Evolutionary conservation across 371 early-diverging fungal genomes (phyloP), one percentile per base, ranked within the genome.

Genomic region (Mucor irregularis): DNA sequence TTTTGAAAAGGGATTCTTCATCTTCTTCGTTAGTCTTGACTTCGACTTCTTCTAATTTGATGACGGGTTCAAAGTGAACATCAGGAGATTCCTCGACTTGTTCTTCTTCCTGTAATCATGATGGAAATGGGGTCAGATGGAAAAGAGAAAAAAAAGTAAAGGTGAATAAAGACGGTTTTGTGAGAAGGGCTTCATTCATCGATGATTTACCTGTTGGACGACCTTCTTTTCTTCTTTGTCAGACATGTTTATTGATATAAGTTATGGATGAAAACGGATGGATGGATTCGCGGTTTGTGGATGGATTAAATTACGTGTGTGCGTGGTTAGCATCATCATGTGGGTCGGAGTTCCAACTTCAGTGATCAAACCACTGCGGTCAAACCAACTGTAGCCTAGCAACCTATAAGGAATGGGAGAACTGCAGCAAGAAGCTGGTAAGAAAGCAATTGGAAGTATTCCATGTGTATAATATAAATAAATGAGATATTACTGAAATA

Each of bases 1-100:
- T 95, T 76, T 96, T 96, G 85, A 96, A 98, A 49, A 91, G 52
- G 33, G 81, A 78, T 4, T 89, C 89, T 73, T 98, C 98, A 61
- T 97, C 92, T 77, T 97, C 98, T 83, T 98, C 97, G 53, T 85
- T 75, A 3, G 96, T 95, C 87, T 96, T 96, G 64, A 93, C 88
- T 62, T 91, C 89, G 31, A 95, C 93, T 51, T 94, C 84, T 56
- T 91, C 89, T 37, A 97, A 86, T 76, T 95, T 94, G 80, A 97
- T 74, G 56, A 98, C 81, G 24, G 98, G 97, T 68, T 96, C 96
- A 75, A 98, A 97, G 75, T 97, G 94, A 51, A 96, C 90, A 54
- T 97, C 96, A 49, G 88, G 78, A 56, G 90, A 90, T 50, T 88
- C 83, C n/a, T 83, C 93, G 61, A 85, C 92, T 64, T 92, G 90